Base-by-base conservation (phyloP, 208 protist genomes). In the Acanthamoeba royreba region DNA sequence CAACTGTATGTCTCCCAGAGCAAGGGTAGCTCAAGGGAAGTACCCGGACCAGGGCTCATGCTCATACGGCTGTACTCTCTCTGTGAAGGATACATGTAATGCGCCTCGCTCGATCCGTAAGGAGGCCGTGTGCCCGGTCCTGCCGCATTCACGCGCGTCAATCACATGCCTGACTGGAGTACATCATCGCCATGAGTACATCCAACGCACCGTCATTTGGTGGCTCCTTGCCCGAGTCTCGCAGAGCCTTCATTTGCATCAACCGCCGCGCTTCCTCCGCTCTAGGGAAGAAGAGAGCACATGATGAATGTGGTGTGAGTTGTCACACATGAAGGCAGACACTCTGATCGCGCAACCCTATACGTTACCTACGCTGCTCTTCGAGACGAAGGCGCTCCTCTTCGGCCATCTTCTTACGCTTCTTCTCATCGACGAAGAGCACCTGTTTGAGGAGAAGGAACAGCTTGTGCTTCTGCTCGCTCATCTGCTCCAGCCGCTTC, bases 381-480 rank as follows among this genome's bases (percentile, higher is more conserved):
- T 83, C 72, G 42, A 49, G 9, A n/a, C 28, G 72, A n/a, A 52
- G 9, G 42, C 72, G 38, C 35, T 83, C 72, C 35, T 83, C 72
- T 49, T 83, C 35, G 28, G 28, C 35, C 22, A 53, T 8, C 72
- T 52, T 43, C 43, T 83, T 83, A 4, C 72, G 2, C 22, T 31
- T 17, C 35, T 47, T 43, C 72, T 83, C 72, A n/a, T 83, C 72
- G 42, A 83, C 72, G n/a, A 45, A 53, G 72, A 83, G 72, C 4
- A 83, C 72, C 72, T 52, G 72, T 42, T 83, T 83, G 42, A 83
- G 72, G 42, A 83, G 43, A 4, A 83, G 43, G 72, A 83, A 83
- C 7, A 83, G 72, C 38, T 83, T 83, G 72, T 83, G 72, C 72
- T 83, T 83, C 72, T 83, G 42, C 38, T 83, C 72, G 72, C 43